Percentiles rank a stretch among this genome's conserved stretches.
Conservation (phyloP, 2,329 filamentous ascomycete genomes). For the Penicillium psychrosexuale region DNA sequence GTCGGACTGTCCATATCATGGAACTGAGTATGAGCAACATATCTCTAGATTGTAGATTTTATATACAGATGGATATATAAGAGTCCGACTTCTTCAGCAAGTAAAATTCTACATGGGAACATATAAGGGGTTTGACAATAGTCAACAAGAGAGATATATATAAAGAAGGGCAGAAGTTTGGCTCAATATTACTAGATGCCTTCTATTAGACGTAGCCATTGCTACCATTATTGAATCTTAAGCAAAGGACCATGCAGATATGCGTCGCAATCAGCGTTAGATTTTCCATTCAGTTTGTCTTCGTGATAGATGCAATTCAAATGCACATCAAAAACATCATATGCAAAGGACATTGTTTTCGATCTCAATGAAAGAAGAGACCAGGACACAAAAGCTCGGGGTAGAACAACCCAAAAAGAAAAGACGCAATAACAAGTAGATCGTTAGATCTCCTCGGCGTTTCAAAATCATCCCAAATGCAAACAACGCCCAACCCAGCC, state of each 20-base stretch:
- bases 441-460: not conserved
- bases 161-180: no score
- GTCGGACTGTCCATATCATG: not conserved
- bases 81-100: not conserved
- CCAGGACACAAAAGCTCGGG: not conserved
- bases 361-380: not conserved
- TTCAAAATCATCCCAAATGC: conserved; percentile 6
- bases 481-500: conserved; percentile 3
- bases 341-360: conserved; percentile 18
- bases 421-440: not conserved
- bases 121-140: not conserved
- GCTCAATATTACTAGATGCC: not conserved
- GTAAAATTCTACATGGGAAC: not conserved
- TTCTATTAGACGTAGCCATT: not conserved
- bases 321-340: conserved; percentile 17
- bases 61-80: no score
- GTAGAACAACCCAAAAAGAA: conserved; percentile 5
- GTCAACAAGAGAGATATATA: not conserved
- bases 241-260: not conserved
- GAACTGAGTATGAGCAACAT: not conserved
- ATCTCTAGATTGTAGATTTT: not conserved
- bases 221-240: not conserved
- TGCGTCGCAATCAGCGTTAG: not conserved
- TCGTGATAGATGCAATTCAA: conserved; percentile 19
- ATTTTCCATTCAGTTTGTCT: conserved; percentile 20